Conservation (phyloP, 1,139 yeast genomes). For the Yamadazyma conglobata region DNA sequence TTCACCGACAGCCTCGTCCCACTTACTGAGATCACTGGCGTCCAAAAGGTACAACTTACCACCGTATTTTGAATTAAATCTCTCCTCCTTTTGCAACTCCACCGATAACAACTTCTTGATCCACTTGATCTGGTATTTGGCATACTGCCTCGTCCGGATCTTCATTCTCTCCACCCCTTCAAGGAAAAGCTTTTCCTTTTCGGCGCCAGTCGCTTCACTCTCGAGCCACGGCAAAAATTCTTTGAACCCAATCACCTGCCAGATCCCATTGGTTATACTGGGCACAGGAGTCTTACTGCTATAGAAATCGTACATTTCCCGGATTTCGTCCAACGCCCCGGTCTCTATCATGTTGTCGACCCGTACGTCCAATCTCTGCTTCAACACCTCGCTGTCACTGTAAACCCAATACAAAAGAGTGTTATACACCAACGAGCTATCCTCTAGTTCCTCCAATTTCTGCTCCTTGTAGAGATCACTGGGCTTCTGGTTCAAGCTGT, state of each 20-base stretch:
- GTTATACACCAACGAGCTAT: constrained; percentile 54
- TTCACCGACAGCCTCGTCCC: constrained; percentile 55
- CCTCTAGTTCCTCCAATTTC: constrained; percentile 37
- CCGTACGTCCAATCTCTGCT: constrained; percentile 63
- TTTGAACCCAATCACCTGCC: constrained; percentile 95
- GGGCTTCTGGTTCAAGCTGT: constrained; percentile 61
- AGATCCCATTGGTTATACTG: constrained; percentile 70
- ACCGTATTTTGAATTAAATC: constrained; percentile 50
- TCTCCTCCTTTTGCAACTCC: constrained; percentile 51
- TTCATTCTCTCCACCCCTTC: constrained; percentile 75
- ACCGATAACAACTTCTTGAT: constrained; percentile 67
- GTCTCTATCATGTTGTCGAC: constrained; percentile 76
- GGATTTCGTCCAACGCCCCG: constrained; percentile 71
- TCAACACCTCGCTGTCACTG: constrained; percentile 59
- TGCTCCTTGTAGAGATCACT: constrained; percentile 71
- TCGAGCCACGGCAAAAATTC: constrained; percentile 82
- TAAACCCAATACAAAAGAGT: constrained; percentile 83
- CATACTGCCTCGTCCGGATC: constrained; percentile 78
- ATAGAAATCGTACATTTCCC: constrained; percentile 50
- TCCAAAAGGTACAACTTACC: constrained; percentile 68
- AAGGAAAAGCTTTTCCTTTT: constrained; percentile 20
- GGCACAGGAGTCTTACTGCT: constrained; percentile 28
- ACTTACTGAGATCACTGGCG: constrained; percentile 64
- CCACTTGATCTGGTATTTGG: constrained; percentile 92
- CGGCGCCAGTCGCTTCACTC: neutral